Evolutionary conservation across 1,284 basidiomycete species (phyloP).

Genomic region (Entoloma clypeatum): DNA sequence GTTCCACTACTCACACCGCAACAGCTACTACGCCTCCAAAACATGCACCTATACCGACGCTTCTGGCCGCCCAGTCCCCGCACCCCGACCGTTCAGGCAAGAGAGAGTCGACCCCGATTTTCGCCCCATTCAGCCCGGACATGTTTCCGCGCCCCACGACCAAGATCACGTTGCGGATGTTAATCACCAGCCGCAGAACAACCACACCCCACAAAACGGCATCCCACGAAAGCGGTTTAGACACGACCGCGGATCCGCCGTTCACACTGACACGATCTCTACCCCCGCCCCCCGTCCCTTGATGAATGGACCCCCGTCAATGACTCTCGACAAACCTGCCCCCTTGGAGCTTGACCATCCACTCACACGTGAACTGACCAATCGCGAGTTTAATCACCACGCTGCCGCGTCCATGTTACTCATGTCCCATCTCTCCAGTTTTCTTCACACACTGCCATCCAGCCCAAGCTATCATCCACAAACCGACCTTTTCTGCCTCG

Average conservation of each 20-base stretch:
- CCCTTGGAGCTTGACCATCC: slow-evolving; percentile 52
- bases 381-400: slow-evolving; percentile 44
- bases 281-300: slow-evolving; percentile 21
- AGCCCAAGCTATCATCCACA: slow-evolving; percentile 68
- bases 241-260: slow-evolving; percentile 32
- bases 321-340: slow-evolving; percentile 33
- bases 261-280: slow-evolving; percentile 35
- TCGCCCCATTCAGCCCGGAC: slow-evolving; percentile 21
- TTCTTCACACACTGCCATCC: slow-evolving; percentile 81
- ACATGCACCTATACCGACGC: slow-evolving; percentile 76
- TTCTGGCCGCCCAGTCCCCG: slow-evolving; percentile 71
- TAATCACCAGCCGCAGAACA: slow-evolving; percentile 21
- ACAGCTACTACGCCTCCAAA: slow-evolving; percentile 76
- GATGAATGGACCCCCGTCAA: slow-evolving; percentile 32
- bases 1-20: slow-evolving; percentile 10
- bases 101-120: slow-evolving; percentile 31
- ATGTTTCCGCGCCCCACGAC: slow-evolving; percentile 17
- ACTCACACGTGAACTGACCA: slow-evolving; percentile 69
- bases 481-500: slow-evolving; percentile 64
- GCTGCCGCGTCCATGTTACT: slow-evolving; percentile 14
- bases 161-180: slow-evolving; percentile 27
- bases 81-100: slow-evolving; percentile 47
- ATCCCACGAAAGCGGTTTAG: slow-evolving; percentile 36
- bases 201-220: slow-evolving; percentile 11
- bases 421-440: slow-evolving; percentile 39